Conservation (phyloP, 2,329 filamentous ascomycete species). For the Hawksworthiomyces lignivorus region DNA sequence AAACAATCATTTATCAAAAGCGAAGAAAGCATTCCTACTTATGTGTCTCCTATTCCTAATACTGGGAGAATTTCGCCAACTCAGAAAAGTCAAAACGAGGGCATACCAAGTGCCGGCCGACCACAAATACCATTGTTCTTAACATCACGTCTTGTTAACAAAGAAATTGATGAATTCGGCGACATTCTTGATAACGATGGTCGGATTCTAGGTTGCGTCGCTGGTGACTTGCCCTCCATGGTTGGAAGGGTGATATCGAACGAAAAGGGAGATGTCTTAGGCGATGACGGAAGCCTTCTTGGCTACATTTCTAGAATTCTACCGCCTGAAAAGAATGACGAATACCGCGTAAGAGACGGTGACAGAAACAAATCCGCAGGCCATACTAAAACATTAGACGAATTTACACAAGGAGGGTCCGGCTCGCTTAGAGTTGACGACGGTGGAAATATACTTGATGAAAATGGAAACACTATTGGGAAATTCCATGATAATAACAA, state of each 20-base stretch:
- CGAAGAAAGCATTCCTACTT: conserved; percentile 20
- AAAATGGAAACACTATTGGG: conserved; percentile 37
- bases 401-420: conserved; percentile 23
- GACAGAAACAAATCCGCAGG: not conserved
- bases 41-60: conserved; percentile 32
- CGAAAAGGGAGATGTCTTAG: conserved; percentile 37
- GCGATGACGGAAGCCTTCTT: conserved; percentile 33
- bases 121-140: conserved; percentile 19
- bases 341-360: not conserved
- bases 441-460: conserved; percentile 38
- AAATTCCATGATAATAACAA: conserved; percentile 38
- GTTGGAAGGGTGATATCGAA: conserved; percentile 39
- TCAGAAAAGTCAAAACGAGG: conserved; percentile 18
- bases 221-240: conserved; percentile 48
- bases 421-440: conserved; percentile 35
- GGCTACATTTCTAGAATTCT: conserved; percentile 37
- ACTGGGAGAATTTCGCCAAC: conserved; percentile 27
- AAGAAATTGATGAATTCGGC: conserved; percentile 45
- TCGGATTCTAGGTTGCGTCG: conserved; percentile 42
- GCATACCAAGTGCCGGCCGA: conserved; percentile 21
- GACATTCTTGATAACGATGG: conserved; percentile 44
- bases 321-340: not conserved
- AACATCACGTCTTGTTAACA: conserved; percentile 34
- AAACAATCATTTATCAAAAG: conserved; percentile 1
- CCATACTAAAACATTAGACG: conserved; percentile 20